These are phyloP conservation scores for Komagataella populi DNA, from an alignment of 805 yeast genomes.

Conservation along the genomic window DNA sequence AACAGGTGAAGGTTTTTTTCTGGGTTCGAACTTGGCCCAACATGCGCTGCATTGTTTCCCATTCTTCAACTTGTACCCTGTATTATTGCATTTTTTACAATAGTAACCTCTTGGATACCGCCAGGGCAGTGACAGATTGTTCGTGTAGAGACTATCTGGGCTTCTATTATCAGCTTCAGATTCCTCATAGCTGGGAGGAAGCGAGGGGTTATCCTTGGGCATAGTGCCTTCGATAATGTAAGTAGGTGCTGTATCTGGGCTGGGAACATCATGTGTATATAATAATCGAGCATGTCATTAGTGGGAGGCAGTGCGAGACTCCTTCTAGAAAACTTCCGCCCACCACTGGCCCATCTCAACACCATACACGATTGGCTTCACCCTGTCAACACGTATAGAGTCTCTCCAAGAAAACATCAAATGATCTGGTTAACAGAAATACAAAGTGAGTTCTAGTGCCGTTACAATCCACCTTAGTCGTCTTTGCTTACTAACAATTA, in stretches of 20 bases:
- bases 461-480: neutral
- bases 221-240: neutral
- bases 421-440: conserved; percentile 68
- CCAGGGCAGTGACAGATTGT: conserved; percentile 45
- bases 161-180: conserved; percentile 1
- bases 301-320: neutral
- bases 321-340: neutral
- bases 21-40: conserved; percentile 45
- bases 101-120: conserved; percentile 45
- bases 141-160: conserved; percentile 24
- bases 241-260: neutral
- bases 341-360: neutral
- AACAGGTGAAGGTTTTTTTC: conserved; percentile 5
- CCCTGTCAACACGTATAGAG: neutral
- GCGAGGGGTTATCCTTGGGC: neutral
- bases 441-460: conserved; percentile 39
- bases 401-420: neutral
- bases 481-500: conserved; percentile 11
- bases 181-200: conserved; percentile 4
- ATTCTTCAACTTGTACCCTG: conserved; percentile 49
- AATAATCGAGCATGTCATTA: neutral
- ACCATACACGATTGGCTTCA: neutral
- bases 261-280: neutral
- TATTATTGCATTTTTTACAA: conserved; percentile 62
- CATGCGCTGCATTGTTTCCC: conserved; percentile 60